These are phyloP conservation scores for Didymella glomerata DNA, from an alignment of 2,329 filamentous ascomycete genomes.

Conservation along the genomic window DNA sequence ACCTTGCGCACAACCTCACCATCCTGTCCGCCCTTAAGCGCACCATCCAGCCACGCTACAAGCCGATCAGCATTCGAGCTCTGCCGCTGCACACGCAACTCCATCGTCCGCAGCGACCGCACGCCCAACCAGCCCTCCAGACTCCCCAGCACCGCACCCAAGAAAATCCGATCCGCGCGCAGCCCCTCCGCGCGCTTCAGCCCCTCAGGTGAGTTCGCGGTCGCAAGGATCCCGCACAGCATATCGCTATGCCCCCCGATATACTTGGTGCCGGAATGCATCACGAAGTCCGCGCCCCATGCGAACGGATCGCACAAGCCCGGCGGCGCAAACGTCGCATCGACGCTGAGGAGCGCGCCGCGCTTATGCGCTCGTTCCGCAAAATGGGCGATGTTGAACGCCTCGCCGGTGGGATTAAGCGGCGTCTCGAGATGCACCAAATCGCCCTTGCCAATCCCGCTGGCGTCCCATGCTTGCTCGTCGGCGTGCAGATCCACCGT, in stretches of 20 bases:
- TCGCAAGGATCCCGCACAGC: conserved; percentile 83
- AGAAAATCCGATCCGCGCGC: conserved; percentile 72
- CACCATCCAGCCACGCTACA: conserved; percentile 73
- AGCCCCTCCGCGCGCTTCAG: conserved; percentile 58
- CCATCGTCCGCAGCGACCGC: conserved; percentile 83
- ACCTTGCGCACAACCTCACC: conserved; percentile 59
- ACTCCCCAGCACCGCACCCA: conserved; percentile 87
- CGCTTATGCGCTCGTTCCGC: conserved; percentile 74
- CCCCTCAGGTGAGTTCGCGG: conserved; percentile 56
- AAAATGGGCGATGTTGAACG: conserved; percentile 75
- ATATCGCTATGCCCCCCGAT: conserved; percentile 94
- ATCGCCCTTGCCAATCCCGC: conserved; percentile 77
- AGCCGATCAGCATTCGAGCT: conserved; percentile 73
- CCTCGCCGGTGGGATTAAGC: conserved; percentile 87
- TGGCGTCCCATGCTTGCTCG: conserved; percentile 65
- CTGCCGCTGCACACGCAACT: conserved; percentile 81
- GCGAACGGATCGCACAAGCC: conserved; percentile 85
- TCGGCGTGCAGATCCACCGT: conserved; percentile 69
- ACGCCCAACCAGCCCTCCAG: conserved; percentile 93
- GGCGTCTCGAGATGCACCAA: conserved; percentile 93
- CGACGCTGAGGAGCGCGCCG: conserved; percentile 82
- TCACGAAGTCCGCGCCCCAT: conserved; percentile 82
- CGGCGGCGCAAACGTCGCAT: conserved; percentile 92
- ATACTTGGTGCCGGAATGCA: conserved; percentile 97
- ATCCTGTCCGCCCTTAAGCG: conserved; percentile 54